These are phyloP conservation scores for Apophysomyces sp. DNA, from an alignment of 371 early-diverging fungal species.

Conservation along the genomic window DNA sequence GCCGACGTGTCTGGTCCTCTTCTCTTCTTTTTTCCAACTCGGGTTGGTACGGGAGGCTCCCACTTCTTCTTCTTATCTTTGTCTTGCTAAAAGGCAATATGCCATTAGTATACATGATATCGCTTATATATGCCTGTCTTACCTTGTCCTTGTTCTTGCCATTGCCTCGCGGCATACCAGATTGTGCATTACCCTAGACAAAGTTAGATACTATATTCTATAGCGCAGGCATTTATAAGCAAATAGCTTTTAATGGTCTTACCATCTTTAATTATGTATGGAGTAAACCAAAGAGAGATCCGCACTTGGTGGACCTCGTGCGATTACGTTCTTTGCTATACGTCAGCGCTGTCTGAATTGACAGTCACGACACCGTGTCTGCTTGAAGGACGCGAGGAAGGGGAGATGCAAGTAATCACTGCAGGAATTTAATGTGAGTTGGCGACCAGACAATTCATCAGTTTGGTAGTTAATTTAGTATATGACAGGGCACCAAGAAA, in stretches of 20 bases:
- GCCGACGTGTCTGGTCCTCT: constrained; percentile 92
- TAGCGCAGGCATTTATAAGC: not conserved
- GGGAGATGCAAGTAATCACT: too few species aligned
- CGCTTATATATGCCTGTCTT: constrained; percentile 8
- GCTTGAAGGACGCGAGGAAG: too few species aligned
- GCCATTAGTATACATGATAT: not conserved
- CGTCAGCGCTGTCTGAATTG: too few species aligned
- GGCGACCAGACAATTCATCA: too few species aligned
- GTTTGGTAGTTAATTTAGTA: not conserved
- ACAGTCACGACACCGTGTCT: too few species aligned
- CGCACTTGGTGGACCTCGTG: too few species aligned
- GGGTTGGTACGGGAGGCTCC: constrained; percentile 98
- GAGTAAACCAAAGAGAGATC: not conserved
- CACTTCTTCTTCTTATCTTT: constrained; percentile 95
- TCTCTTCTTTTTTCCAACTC: constrained; percentile 97
- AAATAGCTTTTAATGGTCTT: not conserved
- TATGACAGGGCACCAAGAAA: constrained; percentile 17
- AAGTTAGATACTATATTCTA: not conserved
- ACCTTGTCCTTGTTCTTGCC: constrained; percentile 66
- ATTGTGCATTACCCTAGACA: constrained; percentile 78
- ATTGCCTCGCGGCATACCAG: constrained; percentile 63
- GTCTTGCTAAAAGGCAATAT: constrained; percentile 38
- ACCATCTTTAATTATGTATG: not conserved
- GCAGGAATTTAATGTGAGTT: too few species aligned
- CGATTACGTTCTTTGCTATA: not conserved